A percentile compares a stretch with the other conserved stretches of the same genome.
phyloP scores from a whole-genome alignment of 1,284 basidiomycete genomes.

The Kwoniella shivajii region DNA sequence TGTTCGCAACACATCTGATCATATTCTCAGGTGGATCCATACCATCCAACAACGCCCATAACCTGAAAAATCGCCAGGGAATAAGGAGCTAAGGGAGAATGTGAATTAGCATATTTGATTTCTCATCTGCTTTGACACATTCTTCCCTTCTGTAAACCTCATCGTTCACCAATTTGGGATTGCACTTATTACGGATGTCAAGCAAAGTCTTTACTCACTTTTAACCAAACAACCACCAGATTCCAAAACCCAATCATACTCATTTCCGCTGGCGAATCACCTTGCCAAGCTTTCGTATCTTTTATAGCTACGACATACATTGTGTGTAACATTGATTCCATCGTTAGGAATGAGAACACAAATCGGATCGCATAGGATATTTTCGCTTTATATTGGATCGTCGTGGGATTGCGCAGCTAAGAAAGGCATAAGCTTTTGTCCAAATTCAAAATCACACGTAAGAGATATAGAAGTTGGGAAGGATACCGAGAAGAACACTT shows the following conservation, averaged over 20 bases:
- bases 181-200: not conserved
- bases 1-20: slow-evolving; percentile 98
- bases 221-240: slow-evolving; percentile 92
- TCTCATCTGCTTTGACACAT: not conserved
- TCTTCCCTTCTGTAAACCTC: too few species aligned
- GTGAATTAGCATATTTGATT: slow-evolving; percentile 1
- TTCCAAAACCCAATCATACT: slow-evolving; percentile 98
- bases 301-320: slow-evolving; percentile 99
- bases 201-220: slow-evolving; percentile 62
- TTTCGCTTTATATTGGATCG: slow-evolving; percentile 51
- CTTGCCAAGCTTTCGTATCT: slow-evolving; percentile 66
- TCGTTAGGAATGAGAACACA: slow-evolving; percentile 70
- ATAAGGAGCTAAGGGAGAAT: slow-evolving; percentile 67
- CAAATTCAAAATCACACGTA: not conserved
- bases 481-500: slow-evolving; percentile 23
- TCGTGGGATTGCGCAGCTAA: slow-evolving; percentile 56
- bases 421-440: not conserved
- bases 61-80: slow-evolving; percentile 95
- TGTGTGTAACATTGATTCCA: slow-evolving; percentile 90
- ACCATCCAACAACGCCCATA: slow-evolving; percentile 89
- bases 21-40: slow-evolving; percentile 97
- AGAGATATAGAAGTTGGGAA: not conserved
- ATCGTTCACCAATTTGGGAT: too few species aligned
- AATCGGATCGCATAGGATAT: slow-evolving; percentile 72
- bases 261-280: slow-evolving; percentile 75